A percentile compares a stretch with the other conserved stretches of the same genome.
phyloP scores from a whole-genome alignment of 2,329 filamentous ascomycete species.

The Aspergillus sp. region DNA sequence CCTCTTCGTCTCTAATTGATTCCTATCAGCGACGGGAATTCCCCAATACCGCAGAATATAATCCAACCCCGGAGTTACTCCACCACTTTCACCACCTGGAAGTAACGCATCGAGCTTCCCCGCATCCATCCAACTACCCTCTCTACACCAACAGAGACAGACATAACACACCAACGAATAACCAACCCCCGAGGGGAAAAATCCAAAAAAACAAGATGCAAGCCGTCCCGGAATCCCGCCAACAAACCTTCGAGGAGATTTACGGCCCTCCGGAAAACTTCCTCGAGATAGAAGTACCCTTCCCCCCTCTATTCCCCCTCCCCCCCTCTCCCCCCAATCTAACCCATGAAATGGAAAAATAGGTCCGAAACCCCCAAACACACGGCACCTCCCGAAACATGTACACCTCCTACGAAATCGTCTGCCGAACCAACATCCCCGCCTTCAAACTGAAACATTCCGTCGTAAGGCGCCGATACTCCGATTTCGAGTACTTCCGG shows the following conservation, averaged over 20 bases:
- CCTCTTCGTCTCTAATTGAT: no score
- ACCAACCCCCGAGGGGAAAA: no score
- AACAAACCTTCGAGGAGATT: slow-evolving; percentile 98
- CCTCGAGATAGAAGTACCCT: slow-evolving; percentile 85
- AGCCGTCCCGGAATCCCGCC: slow-evolving; percentile 68
- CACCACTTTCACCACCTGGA: no score
- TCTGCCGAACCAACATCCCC: slow-evolving; percentile 97
- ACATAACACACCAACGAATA: no score
- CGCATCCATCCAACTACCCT: neutral
- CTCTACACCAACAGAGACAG: neutral
- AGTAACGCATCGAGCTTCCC: no score
- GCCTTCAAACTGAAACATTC: slow-evolving; percentile 94
- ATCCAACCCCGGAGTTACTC: no score
- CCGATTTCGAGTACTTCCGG: slow-evolving; percentile 97
- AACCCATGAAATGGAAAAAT: neutral
- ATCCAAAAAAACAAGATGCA: slow-evolving; percentile 51
- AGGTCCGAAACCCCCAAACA: slow-evolving; percentile 92
- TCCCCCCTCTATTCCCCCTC: neutral
- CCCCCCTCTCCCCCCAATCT: neutral
- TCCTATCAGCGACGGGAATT: no score
- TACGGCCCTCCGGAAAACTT: slow-evolving; percentile 99
- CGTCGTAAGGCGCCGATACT: slow-evolving; percentile 88
- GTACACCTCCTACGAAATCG: slow-evolving; percentile 99
- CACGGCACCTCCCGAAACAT: slow-evolving; percentile 92
- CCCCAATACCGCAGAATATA: no score